Base-by-base conservation (phyloP, 2,329 filamentous ascomycete species). In the Furcasterigmium furcatum region DNA sequence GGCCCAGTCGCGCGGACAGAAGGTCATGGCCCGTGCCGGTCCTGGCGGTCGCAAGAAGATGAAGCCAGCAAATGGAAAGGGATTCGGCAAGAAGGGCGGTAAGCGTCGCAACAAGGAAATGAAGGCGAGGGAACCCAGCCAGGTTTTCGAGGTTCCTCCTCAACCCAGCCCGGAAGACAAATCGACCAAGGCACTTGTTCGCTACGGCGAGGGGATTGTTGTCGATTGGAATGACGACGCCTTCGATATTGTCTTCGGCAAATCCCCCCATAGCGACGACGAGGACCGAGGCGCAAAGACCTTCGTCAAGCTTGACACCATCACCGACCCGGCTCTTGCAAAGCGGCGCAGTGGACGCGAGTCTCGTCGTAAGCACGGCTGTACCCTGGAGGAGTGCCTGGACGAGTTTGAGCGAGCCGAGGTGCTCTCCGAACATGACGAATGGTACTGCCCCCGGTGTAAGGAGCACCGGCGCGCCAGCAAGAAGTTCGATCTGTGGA, bases 401-500 rank as follows among this genome's bases (percentile, higher is more conserved):
- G 87, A 91, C 48, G 94, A 97, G 65, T 97, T 96, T 55, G 89
- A 94, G 60, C 92, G 92, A 62, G 88, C 91, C 49, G 94, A 99
- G 66, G 84, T 96, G 13, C 73, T 99, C 5, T 96, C 92, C 0
- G 90, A 96, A 63, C 88, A 95, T 60, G 95, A 99, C 62, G 92
- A 90, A 49, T 99, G 94, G 94, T 97, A 95, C 63, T 99, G 94
- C 61, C 92, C 90, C 46, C 82, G 90, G 24, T 99, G 94, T 76
- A 97, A 97, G 64, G 89, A 96, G 57, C 87, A 95, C 58, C 84
- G 90, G 14, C 85, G 90, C 49, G 94, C 94, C 18, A 91, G 86
- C 68, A 99, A 99, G 73, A 96, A 94, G 59, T 90, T 99, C 44
- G 91, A 97, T 60, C 80, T 99, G 16, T 99, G 94, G 94, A 96